Base-by-base conservation (phyloP, 2,329 filamentous ascomycete species). In the Beauveria asiatica region DNA sequence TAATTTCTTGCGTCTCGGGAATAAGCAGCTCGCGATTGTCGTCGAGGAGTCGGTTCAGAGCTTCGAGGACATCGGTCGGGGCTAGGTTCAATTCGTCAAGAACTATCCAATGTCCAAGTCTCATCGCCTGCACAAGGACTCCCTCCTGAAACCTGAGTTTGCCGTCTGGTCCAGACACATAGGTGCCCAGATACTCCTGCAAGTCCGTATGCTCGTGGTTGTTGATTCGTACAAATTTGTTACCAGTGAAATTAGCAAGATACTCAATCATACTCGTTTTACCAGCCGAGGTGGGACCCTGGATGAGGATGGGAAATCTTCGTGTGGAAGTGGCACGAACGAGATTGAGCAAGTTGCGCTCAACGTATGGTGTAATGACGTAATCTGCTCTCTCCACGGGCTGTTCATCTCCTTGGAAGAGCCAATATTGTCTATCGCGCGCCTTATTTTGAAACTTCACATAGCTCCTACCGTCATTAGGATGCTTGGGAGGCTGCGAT, bases 241-340 rank as follows among this genome's bases (percentile, higher is more conserved):
- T 96, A 3, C 95, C 94, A 33, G 92, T 97, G 59, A 90, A 88
- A 69, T 96, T 94, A n/a, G 95, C 93, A 42, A 99, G 81, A 70
- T 96, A 97, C 73, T 97, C 93, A 46, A 99, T 96, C 94, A 99
- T 99, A 73, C 93, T 97, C 0, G 94, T 99, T 75, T 99, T 99
- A 64, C 94, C 94, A 13, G 93, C 90, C 5, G 95, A 99, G 0
- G 94, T 99, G 13, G 95, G 94, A 3, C 94, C 94, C 73, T 99
- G 94, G 21, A 99, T 89, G 10, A 99, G 80, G 53, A 99, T 90
- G 0, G 94, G 95, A 71, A 96, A 99, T 53, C 89, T 85, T 41
- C 92, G 80, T 5, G 93, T 99, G 0, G 93, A 97, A 17, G 92
- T 92, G 3, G 94, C 95, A 68, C 95, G 84, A 11, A 97, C 93